Evolutionary conservation across 106 monocot species (phyloP).

Genomic region (Platanthera zijinensis): DNA sequence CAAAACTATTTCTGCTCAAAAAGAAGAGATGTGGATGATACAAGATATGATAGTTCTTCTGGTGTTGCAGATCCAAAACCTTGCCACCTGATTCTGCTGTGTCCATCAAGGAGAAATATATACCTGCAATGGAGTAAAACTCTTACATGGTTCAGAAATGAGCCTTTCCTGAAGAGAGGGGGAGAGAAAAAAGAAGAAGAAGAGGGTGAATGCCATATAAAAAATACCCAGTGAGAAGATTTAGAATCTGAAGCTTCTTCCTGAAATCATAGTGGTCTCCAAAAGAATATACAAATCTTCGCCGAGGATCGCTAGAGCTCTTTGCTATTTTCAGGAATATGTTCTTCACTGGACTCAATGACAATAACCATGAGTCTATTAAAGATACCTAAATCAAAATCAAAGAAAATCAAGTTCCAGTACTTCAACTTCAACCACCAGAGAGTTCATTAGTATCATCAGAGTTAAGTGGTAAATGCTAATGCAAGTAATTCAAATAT

Average conservation of each 20-base stretch:
- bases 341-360: slow-evolving; percentile 42
- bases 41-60: slow-evolving; percentile 65
- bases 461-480: too few species aligned
- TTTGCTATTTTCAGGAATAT: slow-evolving; percentile 65
- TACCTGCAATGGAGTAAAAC: slow-evolving; percentile 40
- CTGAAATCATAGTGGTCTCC: slow-evolving; percentile 90
- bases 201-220: background rate
- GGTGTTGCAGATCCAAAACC: slow-evolving; percentile 81
- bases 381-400: slow-evolving; percentile 57
- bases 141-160: background rate
- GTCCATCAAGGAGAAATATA: slow-evolving; percentile 66
- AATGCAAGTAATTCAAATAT: too few species aligned
- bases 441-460: too few species aligned
- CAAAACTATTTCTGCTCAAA: slow-evolving; percentile 40
- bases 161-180: background rate
- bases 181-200: background rate
- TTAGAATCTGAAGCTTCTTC: slow-evolving; percentile 76
- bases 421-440: too few species aligned
- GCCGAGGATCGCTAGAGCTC: slow-evolving; percentile 44
- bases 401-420: background rate
- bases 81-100: slow-evolving; percentile 91
- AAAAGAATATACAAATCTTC: slow-evolving; percentile 67
- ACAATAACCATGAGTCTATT: slow-evolving; percentile 79
- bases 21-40: slow-evolving; percentile 54
- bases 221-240: slow-evolving; percentile 84